These are phyloP conservation scores for Rubia tinctorum DNA, from an alignment of 305 asterid species.

Conservation along the genomic window DNA sequence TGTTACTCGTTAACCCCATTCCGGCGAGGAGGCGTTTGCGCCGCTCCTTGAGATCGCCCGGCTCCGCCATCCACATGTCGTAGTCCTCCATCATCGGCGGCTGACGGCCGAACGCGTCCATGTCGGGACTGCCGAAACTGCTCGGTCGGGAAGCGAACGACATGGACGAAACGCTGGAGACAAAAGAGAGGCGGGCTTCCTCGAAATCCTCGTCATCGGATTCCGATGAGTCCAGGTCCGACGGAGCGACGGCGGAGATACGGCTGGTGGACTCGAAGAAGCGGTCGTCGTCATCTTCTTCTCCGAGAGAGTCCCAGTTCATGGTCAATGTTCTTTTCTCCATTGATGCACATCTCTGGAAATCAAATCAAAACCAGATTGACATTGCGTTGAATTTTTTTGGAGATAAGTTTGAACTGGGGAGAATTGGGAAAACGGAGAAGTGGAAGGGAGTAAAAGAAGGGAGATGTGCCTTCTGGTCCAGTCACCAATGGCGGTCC, in stretches of 20 bases:
- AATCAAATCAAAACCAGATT: neutral
- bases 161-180: conserved; percentile 43
- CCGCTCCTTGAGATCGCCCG: conserved; percentile 81
- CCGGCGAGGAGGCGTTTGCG: conserved; percentile 81
- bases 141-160: conserved; percentile 35
- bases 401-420: neutral
- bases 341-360: conserved; percentile 46
- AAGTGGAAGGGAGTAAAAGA: conserved; percentile 63
- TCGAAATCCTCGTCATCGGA: conserved; percentile 68
- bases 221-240: conserved; percentile 46
- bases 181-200: conserved; percentile 77
- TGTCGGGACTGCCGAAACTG: conserved; percentile 16
- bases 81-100: conserved; percentile 43
- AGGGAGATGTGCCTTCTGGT: conserved; percentile 30
- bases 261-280: conserved; percentile 68
- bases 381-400: conserved; percentile 4
- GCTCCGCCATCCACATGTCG: conserved; percentile 89
- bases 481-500: conserved; percentile 17
- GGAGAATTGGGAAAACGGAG: conserved; percentile 25
- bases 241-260: conserved; percentile 51
- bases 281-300: conserved; percentile 72
- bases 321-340: conserved; percentile 70
- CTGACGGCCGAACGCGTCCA: conserved; percentile 20
- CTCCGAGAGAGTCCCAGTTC: conserved; percentile 83
- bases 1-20: conserved; percentile 82